Evolutionary conservation across 2,329 filamentous ascomycete species (phyloP).

Genomic region (Penicillium oxalicum): DNA sequence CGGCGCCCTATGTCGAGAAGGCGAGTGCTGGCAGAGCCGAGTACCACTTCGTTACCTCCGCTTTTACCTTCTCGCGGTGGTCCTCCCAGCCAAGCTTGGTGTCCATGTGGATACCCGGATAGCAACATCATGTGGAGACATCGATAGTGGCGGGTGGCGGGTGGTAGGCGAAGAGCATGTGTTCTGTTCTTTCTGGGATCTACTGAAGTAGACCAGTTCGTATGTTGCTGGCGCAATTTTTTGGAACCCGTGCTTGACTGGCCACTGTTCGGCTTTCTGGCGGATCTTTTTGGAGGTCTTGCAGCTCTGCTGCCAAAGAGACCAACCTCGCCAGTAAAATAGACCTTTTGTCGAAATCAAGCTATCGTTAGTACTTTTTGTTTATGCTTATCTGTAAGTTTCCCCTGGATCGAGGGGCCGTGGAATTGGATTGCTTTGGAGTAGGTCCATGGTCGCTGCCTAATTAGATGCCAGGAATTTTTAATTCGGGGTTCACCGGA

Average conservation of each 20-base stretch:
- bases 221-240: not conserved
- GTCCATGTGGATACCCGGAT: too few relatives aligned
- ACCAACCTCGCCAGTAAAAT: too few relatives aligned
- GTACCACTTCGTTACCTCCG: not conserved
- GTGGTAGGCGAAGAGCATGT: slow-evolving; percentile 1
- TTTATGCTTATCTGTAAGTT: too few relatives aligned
- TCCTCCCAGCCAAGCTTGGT: too few relatives aligned
- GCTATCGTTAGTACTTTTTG: too few relatives aligned
- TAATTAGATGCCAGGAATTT: too few relatives aligned
- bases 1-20: not conserved
- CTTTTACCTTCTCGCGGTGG: not conserved
- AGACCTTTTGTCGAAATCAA: too few relatives aligned
- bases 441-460: too few relatives aligned
- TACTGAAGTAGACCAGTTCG: not conserved
- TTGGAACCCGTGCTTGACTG: too few relatives aligned
- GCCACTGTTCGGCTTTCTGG: not conserved
- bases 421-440: too few relatives aligned
- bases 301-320: not conserved
- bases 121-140: not conserved
- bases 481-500: too few relatives aligned
- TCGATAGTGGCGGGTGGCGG: not conserved
- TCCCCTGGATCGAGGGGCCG: too few relatives aligned
- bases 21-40: not conserved
- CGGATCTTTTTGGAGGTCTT: not conserved
- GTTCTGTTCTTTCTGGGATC: not conserved